Base-by-base conservation (phyloP, 371 early-diverging fungal genomes). In the Mycotypha africana region DNA sequence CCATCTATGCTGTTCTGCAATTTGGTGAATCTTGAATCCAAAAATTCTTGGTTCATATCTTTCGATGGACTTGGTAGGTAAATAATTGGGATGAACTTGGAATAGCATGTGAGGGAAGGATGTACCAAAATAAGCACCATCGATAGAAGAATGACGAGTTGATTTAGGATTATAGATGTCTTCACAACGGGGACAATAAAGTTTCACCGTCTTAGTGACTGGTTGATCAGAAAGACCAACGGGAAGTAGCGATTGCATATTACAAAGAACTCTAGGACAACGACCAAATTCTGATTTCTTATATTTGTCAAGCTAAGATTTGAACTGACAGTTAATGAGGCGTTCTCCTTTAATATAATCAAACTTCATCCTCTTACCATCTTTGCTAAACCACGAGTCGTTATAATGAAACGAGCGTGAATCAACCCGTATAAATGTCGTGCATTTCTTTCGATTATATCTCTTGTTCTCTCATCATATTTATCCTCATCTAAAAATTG, bases 81-180 rank as follows among this genome's bases (percentile, higher is more conserved):
- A 61, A 26, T 87, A 68, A 43, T 90, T 79, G 25, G 93, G 88
- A 63, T 92, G 91, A 15, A 82, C 82, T 65, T 92, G 79, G 65
- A 96, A 88, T 30, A 98, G 77, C 76, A 98, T 82, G 52, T 93
- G 92, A 17, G 97, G 90, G 73, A 98, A 95, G 16, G 95, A 89
- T 20, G 90, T 89, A 12, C 98, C 97, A 70, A 95, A 99, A 54
- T 88, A 91, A 21, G 96, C 93, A 22, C 98, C 98, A 63, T 98
- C 99, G 19, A 97, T 78, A 20, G 73, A 57, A 2, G 74, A 72
- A 62, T 87, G 86, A 32, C 86, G 79, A 33, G 76, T 69, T 20
- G 85, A 83, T 59, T 82, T 84, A 19, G 98, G 93, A 47, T 81
- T 80, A 56, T 98, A 99, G 24, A 99, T 71, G 56, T 96, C 95